These are phyloP conservation scores for Meyerozyma smithsonii DNA, from an alignment of 1,139 yeast species.

Conservation along the genomic window DNA sequence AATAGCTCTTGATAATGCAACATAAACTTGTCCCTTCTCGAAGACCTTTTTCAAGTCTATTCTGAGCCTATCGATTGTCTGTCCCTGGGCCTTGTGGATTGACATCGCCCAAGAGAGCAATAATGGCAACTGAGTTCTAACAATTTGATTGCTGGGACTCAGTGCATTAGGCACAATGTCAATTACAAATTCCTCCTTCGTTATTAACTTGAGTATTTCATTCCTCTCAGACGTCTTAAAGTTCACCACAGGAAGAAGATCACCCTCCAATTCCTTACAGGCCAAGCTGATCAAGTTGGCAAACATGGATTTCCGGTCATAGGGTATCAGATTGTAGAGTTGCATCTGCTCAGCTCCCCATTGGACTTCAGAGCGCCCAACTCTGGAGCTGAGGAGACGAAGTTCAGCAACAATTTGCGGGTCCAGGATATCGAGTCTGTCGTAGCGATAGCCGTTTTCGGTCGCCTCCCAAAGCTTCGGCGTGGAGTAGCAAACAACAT, in stretches of 20 bases:
- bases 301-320: slow-evolving; percentile 22
- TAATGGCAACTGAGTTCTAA: slow-evolving; percentile 67
- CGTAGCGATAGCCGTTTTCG: slow-evolving; percentile 22
- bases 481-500: slow-evolving; percentile 60
- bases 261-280: slow-evolving; percentile 18
- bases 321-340: slow-evolving; percentile 22
- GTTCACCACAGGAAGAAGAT: slow-evolving; percentile 51
- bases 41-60: slow-evolving; percentile 69
- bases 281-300: slow-evolving; percentile 31
- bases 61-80: slow-evolving; percentile 71
- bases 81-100: slow-evolving; percentile 91
- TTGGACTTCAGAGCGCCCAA: slow-evolving; percentile 17
- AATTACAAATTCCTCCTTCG: slow-evolving; percentile 69
- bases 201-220: slow-evolving; percentile 42
- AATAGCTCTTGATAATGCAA: slow-evolving; percentile 87
- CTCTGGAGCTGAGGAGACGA: slow-evolving; percentile 20
- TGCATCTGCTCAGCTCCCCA: slow-evolving; percentile 44
- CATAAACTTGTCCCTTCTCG: slow-evolving; percentile 86
- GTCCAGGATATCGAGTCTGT: slow-evolving; percentile 17
- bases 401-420: slow-evolving; percentile 23
- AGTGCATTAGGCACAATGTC: slow-evolving; percentile 15
- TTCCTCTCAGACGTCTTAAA: slow-evolving; percentile 39
- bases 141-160: slow-evolving; percentile 11
- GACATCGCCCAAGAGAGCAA: slow-evolving; percentile 85
- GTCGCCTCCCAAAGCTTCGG: slow-evolving; percentile 20